phyloP scores from a whole-genome alignment of 176 grass and related monocot species.

The Carex scoparia region DNA sequence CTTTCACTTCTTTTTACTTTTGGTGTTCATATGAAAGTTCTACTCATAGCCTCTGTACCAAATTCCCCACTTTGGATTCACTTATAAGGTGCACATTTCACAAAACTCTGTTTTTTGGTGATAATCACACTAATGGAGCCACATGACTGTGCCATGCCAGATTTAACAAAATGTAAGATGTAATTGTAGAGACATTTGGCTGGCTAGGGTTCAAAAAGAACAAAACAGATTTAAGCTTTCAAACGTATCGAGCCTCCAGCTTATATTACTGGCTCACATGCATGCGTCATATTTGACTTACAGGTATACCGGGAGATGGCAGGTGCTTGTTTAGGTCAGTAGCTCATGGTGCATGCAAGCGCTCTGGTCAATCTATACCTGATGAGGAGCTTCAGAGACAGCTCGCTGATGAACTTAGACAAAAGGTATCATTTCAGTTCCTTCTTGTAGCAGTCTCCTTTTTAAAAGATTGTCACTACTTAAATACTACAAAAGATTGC shows the following conservation, averaged over 20 bases:
- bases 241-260: not conserved
- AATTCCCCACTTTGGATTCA: not conserved
- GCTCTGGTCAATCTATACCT: slow-evolving; percentile 45
- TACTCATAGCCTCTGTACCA: not conserved
- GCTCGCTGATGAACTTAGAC: slow-evolving; percentile 83
- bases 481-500: not conserved
- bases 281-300: not conserved
- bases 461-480: not conserved
- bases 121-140: not conserved
- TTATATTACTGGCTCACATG: not conserved
- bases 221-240: not conserved
- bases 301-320: slow-evolving; percentile 90
- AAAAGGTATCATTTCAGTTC: slow-evolving; percentile 33
- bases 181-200: not conserved
- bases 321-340: slow-evolving; percentile 81
- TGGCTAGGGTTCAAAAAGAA: not conserved
- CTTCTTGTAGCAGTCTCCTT: not conserved
- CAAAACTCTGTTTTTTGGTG: not conserved
- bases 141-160: not conserved
- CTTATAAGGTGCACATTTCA: not conserved
- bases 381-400: slow-evolving; percentile 64
- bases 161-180: not conserved
- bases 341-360: slow-evolving; percentile 61
- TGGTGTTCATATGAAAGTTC: not conserved
- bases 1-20: not conserved